phyloP scores from a whole-genome alignment of 1,284 basidiomycete species.

The Kalmanozyma brasiliensis region DNA sequence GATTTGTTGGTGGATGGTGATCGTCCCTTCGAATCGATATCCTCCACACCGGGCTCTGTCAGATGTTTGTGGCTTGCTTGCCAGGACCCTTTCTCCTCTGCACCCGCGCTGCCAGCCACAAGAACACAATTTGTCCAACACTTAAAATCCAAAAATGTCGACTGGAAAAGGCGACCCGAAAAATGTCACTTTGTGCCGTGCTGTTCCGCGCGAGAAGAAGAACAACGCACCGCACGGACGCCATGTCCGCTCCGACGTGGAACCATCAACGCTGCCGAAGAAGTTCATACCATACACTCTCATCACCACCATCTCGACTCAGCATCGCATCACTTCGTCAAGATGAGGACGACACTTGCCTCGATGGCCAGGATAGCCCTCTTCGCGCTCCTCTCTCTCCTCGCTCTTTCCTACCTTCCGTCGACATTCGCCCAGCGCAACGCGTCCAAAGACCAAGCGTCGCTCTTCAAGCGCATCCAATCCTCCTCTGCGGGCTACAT shows the following conservation, averaged over 20 bases:
- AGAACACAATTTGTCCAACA: too few species aligned
- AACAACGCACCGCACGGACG: constrained; percentile 21
- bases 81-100: not conserved
- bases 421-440: constrained; percentile 10
- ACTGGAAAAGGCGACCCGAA: not conserved
- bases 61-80: too few species aligned
- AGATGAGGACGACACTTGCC: constrained; percentile 13
- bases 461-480: constrained; percentile 32
- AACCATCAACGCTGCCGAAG: constrained; percentile 3
- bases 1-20: not conserved
- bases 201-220: constrained; percentile 30
- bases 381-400: constrained; percentile 16
- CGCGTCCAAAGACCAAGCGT: constrained; percentile 16
- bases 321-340: not conserved
- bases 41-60: not conserved
- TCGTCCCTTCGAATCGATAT: not conserved
- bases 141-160: constrained; percentile 3
- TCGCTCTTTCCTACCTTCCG: constrained; percentile 14
- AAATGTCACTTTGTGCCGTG: not conserved
- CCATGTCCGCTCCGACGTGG: constrained; percentile 20
- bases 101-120: not conserved
- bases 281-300: too few species aligned
- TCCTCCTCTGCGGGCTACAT: constrained; percentile 24
- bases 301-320: not conserved
- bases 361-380: constrained; percentile 16